A percentile compares a stretch with the other conserved stretches of the same genome.
Conservation (phyloP, 352 stramenopile genomes). For the Phytophthora syringae region DNA sequence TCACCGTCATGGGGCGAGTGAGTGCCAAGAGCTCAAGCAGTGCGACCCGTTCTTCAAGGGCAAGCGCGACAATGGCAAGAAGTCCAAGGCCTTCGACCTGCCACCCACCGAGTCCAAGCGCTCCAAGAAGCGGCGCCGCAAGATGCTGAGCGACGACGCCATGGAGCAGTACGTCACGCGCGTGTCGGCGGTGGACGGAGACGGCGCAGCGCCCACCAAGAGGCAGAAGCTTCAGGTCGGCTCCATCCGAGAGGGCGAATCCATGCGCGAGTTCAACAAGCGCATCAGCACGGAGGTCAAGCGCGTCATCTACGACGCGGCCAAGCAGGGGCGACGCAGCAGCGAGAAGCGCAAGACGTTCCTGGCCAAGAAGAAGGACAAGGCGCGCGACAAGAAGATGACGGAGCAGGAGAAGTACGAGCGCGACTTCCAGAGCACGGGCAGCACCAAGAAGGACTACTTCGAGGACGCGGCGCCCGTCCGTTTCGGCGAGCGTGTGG, state of each 20-base stretch:
- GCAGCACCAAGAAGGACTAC: conserved; percentile 72
- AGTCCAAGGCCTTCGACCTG: conserved; percentile 71
- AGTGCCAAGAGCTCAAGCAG: conserved; percentile 81
- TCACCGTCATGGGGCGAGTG: conserved; percentile 62
- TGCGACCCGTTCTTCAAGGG: conserved; percentile 90
- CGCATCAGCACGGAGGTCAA: conserved; percentile 86
- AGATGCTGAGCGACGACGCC: conserved; percentile 59
- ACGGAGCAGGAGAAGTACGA: conserved; percentile 85
- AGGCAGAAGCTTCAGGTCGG: conserved; percentile 59
- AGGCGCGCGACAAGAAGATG: conserved; percentile 74
- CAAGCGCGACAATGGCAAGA: conserved; percentile 75
- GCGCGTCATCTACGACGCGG: conserved; percentile 85
- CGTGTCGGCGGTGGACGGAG: conserved; percentile 48
- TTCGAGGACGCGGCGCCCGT: conserved; percentile 72
- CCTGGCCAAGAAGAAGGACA: conserved; percentile 82
- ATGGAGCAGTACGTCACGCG: conserved; percentile 76
- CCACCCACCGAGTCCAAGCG: conserved; percentile 74
- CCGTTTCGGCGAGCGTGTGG: conserved; percentile 78
- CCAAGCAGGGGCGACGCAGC: conserved; percentile 75
- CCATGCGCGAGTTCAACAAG: conserved; percentile 87
- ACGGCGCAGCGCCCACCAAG: conserved; percentile 27
- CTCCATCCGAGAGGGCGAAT: conserved; percentile 71
- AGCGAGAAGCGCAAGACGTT: conserved; percentile 83
- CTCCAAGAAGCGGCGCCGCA: conserved; percentile 83
- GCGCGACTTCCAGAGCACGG: conserved; percentile 74